Base-by-base conservation (phyloP, 176 grass and related monocot genomes). In the Poa pratensis region DNA sequence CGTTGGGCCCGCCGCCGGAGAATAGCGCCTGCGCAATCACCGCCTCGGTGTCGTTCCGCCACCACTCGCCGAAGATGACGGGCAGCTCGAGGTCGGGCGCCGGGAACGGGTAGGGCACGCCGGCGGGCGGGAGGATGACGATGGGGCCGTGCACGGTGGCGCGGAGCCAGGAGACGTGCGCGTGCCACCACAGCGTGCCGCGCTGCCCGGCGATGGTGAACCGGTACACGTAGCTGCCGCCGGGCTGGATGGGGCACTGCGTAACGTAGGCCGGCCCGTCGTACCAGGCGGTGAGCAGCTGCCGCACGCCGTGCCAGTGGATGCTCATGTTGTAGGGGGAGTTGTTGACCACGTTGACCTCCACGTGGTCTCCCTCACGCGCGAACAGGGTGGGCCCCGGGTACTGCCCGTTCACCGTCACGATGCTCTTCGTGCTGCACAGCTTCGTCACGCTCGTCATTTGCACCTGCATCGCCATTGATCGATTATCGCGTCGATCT, bases 121-220 rank as follows among this genome's bases (percentile, higher is more conserved):
- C 92, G 55, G 18, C 16, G 10, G 91, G 88, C 3, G 95, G 95
- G 3, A 94, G 95, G 84, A 94, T 91, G 89, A 97, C 87, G 69
- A 97, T 64, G 49, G 95, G 89, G 0, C 95, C 95, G 74, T 97
- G 52, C 92, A 92, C 52, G 71, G 94, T 97, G 40, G 94, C 76
- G 7, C 94, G 89, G 20, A 94, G 91, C 92, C 94, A 97, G 16
- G 87, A 88, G 87, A 97, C 92, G 86, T 97, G 94, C 7, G 90
- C 94, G 66, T 97, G 94, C 92, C 92, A 97, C 87, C 91, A 94
- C 73, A 97, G 92, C 81, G 94, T 97, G 84, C 94, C 94, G 15
- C 92, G 89, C 82, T 97, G 95, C 1, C 88, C 89, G 3, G 80
- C 8, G 34, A 91, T 58, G 5, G 43, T 77, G 87, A 90, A 97